Conservation (phyloP, 345 rosid genomes). For the Pelargonium nanum region DNA sequence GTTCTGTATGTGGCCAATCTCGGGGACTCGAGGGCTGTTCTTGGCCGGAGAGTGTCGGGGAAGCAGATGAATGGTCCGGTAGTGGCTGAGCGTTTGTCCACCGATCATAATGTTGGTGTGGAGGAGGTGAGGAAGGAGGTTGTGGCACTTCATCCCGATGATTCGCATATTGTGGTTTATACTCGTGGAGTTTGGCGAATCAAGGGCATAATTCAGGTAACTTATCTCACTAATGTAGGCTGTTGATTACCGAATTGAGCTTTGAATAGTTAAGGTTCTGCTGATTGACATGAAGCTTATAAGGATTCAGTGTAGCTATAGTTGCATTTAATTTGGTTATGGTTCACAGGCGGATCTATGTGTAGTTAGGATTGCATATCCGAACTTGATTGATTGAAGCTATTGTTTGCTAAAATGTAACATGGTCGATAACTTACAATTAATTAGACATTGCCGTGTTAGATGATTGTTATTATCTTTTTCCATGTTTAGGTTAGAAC, state of each 20-base stretch:
- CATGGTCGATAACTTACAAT: neutral
- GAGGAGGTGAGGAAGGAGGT: conserved; percentile 73
- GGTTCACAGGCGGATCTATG: too few species aligned
- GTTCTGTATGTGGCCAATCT: conserved; percentile 52
- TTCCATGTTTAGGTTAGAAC: too few species aligned
- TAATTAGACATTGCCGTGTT: neutral
- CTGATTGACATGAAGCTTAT: neutral
- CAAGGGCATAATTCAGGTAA: conserved; percentile 69
- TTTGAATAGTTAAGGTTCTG: neutral
- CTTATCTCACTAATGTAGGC: neutral
- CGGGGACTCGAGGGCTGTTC: conserved; percentile 61
- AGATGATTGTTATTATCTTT: neutral
- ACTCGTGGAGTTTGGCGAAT: conserved; percentile 60
- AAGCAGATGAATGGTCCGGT: conserved; percentile 13
- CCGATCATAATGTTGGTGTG: conserved; percentile 49
- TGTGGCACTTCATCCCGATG: conserved; percentile 61
- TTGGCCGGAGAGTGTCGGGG: conserved; percentile 32
- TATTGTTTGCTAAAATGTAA: neutral
- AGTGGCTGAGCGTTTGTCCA: conserved; percentile 49
- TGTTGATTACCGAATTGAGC: neutral
- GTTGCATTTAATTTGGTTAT: neutral
- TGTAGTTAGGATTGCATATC: neutral
- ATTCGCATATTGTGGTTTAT: conserved; percentile 40
- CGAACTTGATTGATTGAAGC: neutral
- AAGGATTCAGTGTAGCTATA: neutral